These are phyloP conservation scores for Brassica rapa DNA, from an alignment of 345 rosid genomes.

Conservation along the genomic window DNA sequence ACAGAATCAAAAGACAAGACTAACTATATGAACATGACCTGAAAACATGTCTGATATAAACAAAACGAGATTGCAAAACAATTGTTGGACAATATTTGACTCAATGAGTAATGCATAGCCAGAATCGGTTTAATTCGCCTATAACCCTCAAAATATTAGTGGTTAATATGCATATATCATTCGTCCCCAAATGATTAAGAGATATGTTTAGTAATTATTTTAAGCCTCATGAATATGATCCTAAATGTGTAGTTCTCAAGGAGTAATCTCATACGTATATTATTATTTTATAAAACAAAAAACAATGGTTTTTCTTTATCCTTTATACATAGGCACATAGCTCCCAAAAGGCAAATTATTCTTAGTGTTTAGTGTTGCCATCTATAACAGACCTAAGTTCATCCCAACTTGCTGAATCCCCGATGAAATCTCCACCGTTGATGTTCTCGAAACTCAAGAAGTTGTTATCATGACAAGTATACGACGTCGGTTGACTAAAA, in stretches of 20 bases:
- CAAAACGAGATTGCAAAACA: too few species aligned
- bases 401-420: constrained; percentile 61
- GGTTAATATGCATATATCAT: too few species aligned
- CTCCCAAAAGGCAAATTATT: background rate
- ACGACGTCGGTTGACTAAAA: constrained; percentile 19
- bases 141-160: too few species aligned
- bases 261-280: background rate
- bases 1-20: background rate
- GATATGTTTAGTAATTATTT: too few species aligned
- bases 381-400: constrained; percentile 68
- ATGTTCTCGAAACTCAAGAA: constrained; percentile 41
- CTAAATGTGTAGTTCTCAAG: background rate
- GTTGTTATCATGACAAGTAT: constrained; percentile 33
- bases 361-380: constrained; percentile 35
- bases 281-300: constrained; percentile 12
- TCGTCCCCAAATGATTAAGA: background rate
- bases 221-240: background rate
- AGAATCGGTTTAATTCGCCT: too few species aligned
- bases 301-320: constrained; percentile 7
- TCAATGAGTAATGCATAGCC: background rate
- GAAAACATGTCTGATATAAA: background rate
- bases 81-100: background rate
- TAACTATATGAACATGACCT: background rate
- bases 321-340: constrained; percentile 9
- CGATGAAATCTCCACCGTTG: constrained; percentile 48